These are phyloP conservation scores for Wickerhamomyces bisporus DNA, from an alignment of 805 yeast genomes.

Conservation along the genomic window DNA sequence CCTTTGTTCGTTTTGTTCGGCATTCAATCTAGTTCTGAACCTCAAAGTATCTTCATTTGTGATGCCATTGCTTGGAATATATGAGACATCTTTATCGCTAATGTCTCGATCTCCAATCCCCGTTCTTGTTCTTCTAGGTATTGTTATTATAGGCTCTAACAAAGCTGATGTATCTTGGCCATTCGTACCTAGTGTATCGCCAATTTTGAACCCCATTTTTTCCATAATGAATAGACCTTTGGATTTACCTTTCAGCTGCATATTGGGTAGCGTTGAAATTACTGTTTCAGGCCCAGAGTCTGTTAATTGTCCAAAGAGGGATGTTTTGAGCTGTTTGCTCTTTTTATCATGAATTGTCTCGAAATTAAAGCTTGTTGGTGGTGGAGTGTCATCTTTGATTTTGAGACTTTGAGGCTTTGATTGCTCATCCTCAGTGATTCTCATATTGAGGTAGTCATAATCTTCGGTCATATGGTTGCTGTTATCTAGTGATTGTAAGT, in stretches of 20 bases:
- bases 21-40: constrained; percentile 18
- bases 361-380: background rate
- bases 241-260: constrained; percentile 23
- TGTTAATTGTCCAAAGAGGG: constrained; percentile 17
- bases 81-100: constrained; percentile 2
- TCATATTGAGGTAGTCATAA: constrained; percentile 27
- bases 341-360: constrained; percentile 3
- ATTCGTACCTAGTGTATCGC: constrained; percentile 37
- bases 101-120: constrained; percentile 23
- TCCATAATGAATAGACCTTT: constrained; percentile 49
- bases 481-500: background rate
- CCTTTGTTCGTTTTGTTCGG: constrained; percentile 10
- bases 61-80: constrained; percentile 1
- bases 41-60: constrained; percentile 12
- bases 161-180: constrained; percentile 19
- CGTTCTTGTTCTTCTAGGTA: constrained; percentile 12
- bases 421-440: constrained; percentile 11
- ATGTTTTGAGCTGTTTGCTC: constrained; percentile 10
- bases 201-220: constrained; percentile 53
- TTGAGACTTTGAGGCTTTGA: constrained; percentile 6
- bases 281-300: background rate
- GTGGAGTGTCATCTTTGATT: background rate
- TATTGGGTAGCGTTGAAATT: constrained; percentile 4
- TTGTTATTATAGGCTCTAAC: constrained; percentile 28
- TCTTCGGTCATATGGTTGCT: no score